A percentile compares a stretch with the other conserved stretches of the same genome.
phyloP scores from a whole-genome alignment of 169 alveolate genomes.

The Neospora caninum region DNA sequence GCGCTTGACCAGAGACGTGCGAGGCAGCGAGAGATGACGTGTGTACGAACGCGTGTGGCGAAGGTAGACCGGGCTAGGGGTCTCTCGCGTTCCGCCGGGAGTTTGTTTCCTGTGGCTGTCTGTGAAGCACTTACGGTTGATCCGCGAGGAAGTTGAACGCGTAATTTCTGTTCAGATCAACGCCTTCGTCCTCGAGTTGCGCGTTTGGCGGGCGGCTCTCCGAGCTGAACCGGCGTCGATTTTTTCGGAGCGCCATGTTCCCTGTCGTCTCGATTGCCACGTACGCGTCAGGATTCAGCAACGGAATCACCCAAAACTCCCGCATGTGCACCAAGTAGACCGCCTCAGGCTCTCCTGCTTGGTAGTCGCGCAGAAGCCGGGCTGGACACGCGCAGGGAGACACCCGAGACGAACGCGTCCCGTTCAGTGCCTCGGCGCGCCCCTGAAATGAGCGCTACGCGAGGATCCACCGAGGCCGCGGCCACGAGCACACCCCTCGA shows the following conservation, averaged over 20 bases:
- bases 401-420: neutral
- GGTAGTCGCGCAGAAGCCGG: neutral
- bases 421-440: too few species aligned
- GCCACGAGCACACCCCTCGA: too few species aligned
- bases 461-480: too few species aligned
- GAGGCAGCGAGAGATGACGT: too few species aligned
- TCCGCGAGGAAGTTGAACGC: neutral
- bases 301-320: conserved; percentile 63
- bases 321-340: conserved; percentile 18
- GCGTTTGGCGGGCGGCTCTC: neutral
- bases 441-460: too few species aligned
- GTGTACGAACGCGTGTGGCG: too few species aligned
- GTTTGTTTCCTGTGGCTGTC: too few species aligned
- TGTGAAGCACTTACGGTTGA: neutral
- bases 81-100: too few species aligned
- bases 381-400: conserved; percentile 15
- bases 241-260: neutral
- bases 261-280: conserved; percentile 48
- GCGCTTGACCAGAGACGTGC: too few species aligned
- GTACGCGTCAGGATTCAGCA: conserved; percentile 74
- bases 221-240: conserved; percentile 7
- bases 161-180: conserved; percentile 44
- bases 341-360: neutral
- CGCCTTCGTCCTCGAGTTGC: neutral
- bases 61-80: too few species aligned